Conservation (phyloP, 73 alveolate genomes). For the Durusdinium trenchii region DNA sequence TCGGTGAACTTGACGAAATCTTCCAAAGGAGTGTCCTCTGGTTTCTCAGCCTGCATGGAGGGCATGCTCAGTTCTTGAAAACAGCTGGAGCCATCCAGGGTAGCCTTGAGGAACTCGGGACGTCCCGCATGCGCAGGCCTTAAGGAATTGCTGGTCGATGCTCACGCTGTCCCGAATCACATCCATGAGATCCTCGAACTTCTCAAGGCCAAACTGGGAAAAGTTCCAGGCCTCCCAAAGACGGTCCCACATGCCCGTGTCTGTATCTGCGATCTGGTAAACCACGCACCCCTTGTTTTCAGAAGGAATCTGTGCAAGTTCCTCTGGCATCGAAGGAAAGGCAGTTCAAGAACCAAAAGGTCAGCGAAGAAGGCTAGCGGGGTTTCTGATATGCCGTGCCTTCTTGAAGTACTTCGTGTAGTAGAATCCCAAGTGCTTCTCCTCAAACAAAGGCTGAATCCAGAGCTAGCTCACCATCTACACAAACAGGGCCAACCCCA, state of each 20-base stretch:
- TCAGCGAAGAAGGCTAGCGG: too few relatives aligned
- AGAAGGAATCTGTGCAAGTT: too few relatives aligned
- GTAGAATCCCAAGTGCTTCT: conserved; percentile 73
- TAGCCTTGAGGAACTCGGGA: background rate
- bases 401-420: conserved; percentile 92
- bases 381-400: background rate
- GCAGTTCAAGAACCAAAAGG: too few relatives aligned
- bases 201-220: conserved; percentile 69
- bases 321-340: too few relatives aligned
- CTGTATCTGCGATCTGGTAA: too few relatives aligned
- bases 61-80: background rate
- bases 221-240: conserved; percentile 65
- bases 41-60: conserved; percentile 33
- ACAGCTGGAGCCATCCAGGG: background rate
- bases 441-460: background rate
- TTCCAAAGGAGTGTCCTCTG: conserved; percentile 43
- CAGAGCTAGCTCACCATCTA: background rate
- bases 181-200: conserved; percentile 63
- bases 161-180: conserved; percentile 59
- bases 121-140: background rate
- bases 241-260: too few relatives aligned
- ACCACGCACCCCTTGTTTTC: too few relatives aligned
- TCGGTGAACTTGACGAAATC: conserved; percentile 77
- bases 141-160: conserved; percentile 42
- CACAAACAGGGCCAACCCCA: background rate